Evolutionary conservation across 2,329 filamentous ascomycete genomes (phyloP).

Genomic region (Elsinoe arachidis): DNA sequence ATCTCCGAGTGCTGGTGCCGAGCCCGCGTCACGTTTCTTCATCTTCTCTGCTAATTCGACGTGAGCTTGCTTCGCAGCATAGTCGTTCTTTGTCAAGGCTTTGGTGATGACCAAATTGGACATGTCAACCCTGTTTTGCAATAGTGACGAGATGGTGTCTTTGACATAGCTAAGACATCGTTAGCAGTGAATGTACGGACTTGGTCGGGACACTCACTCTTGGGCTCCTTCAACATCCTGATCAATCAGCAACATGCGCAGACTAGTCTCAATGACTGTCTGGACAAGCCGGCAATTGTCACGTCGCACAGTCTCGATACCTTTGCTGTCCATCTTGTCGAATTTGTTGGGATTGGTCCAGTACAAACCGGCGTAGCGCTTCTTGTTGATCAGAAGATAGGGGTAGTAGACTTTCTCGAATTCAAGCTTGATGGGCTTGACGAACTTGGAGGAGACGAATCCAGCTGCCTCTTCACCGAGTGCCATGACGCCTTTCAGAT

Average conservation of each 20-base stretch:
- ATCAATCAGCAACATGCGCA: constrained; percentile 93
- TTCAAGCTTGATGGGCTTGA: constrained; percentile 96
- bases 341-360: constrained; percentile 93
- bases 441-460: constrained; percentile 83
- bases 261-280: constrained; percentile 92
- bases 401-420: constrained; percentile 99
- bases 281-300: constrained; percentile 95
- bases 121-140: constrained; percentile 98
- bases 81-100: constrained; percentile 82
- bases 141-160: constrained; percentile 82
- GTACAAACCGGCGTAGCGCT: constrained; percentile 94
- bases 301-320: constrained; percentile 94
- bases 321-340: constrained; percentile 99
- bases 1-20: constrained; percentile 84
- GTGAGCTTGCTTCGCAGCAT: constrained; percentile 88
- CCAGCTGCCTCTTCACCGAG: constrained; percentile 86
- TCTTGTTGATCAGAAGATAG: constrained; percentile 98
- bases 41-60: constrained; percentile 92
- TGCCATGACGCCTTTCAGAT: constrained; percentile 83
- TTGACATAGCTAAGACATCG: constrained; percentile 70
- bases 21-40: constrained; percentile 93
- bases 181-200: constrained; percentile 24
- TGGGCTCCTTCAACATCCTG: constrained; percentile 83
- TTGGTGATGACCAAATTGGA: constrained; percentile 99
- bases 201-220: constrained; percentile 55